A percentile compares a stretch with the other conserved stretches of the same genome.
These are phyloP conservation scores for Ambrosia artemisiifolia DNA, from an alignment of 129 eudicot genomes.

Conservation along the genomic window DNA sequence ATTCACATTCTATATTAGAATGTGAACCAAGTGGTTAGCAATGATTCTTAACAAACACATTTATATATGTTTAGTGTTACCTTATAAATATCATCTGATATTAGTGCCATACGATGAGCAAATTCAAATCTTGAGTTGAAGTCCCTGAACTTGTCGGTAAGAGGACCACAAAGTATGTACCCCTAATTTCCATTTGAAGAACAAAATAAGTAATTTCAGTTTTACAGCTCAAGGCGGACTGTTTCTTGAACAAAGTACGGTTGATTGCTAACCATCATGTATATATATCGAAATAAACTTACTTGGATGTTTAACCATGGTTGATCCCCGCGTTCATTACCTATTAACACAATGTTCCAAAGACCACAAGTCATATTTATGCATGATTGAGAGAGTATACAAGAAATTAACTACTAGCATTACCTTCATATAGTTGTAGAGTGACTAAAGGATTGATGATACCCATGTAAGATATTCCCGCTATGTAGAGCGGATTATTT, in stretches of 20 bases:
- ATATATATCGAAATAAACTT: not conserved
- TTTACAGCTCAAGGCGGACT: too few relatives aligned
- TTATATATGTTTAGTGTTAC: not conserved
- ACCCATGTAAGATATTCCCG: conserved; percentile 10
- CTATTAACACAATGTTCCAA: not conserved
- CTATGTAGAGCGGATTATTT: not conserved
- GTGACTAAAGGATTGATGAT: not conserved
- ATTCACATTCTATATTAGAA: too few relatives aligned
- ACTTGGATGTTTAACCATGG: not conserved
- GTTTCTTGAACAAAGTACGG: too few relatives aligned
- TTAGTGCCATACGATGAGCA: conserved; percentile 5
- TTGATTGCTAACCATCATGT: not conserved
- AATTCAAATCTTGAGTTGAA: not conserved
- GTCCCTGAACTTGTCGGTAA: not conserved
- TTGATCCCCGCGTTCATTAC: not conserved
- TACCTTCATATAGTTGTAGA: not conserved
- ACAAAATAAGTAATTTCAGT: too few relatives aligned
- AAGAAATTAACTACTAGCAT: not conserved
- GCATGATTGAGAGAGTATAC: too few relatives aligned
- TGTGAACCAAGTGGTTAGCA: too few relatives aligned
- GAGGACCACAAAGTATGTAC: conserved; percentile 6
- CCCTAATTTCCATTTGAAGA: not conserved
- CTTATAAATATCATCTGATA: not conserved
- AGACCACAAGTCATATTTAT: not conserved
- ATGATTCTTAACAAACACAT: too few relatives aligned